phyloP scores from a whole-genome alignment of 2,329 filamentous ascomycete species.

The Colletotrichum sansevieriae region DNA sequence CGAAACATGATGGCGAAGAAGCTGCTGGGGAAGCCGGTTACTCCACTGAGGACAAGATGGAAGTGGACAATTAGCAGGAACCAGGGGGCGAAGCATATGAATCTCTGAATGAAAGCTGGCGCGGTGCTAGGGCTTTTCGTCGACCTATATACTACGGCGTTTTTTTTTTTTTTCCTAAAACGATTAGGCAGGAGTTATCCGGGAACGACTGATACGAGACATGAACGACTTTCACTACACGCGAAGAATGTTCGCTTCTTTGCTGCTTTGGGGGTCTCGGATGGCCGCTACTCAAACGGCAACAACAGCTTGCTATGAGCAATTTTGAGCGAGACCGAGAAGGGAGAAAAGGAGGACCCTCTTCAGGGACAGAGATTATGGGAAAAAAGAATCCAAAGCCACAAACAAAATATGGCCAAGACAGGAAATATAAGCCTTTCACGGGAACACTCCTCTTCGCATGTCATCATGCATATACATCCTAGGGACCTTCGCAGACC shows the following conservation, averaged over 20 bases:
- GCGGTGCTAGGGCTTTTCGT: constrained; percentile 29
- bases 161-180: not conserved
- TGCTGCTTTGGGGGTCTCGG: constrained; percentile 10
- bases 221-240: constrained; percentile 36
- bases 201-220: constrained; percentile 41
- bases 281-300: constrained; percentile 7
- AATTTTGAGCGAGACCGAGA: not conserved
- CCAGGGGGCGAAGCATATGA: not conserved
- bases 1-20: constrained; percentile 34
- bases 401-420: constrained; percentile 10
- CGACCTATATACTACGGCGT: constrained; percentile 35
- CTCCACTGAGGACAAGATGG: constrained; percentile 20
- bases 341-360: not conserved
- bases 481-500: not conserved
- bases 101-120: constrained; percentile 22
- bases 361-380: not conserved
- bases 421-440: constrained; percentile 9
- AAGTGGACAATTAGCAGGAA: constrained; percentile 18
- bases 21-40: constrained; percentile 9
- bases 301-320: constrained; percentile 1
- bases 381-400: not conserved
- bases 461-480: not conserved
- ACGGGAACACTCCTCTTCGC: not conserved
- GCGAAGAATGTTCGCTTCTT: constrained; percentile 25
- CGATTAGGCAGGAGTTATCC: constrained; percentile 28